Conservation (phyloP, 2,329 filamentous ascomycete genomes). For the Penicillium hordei region DNA sequence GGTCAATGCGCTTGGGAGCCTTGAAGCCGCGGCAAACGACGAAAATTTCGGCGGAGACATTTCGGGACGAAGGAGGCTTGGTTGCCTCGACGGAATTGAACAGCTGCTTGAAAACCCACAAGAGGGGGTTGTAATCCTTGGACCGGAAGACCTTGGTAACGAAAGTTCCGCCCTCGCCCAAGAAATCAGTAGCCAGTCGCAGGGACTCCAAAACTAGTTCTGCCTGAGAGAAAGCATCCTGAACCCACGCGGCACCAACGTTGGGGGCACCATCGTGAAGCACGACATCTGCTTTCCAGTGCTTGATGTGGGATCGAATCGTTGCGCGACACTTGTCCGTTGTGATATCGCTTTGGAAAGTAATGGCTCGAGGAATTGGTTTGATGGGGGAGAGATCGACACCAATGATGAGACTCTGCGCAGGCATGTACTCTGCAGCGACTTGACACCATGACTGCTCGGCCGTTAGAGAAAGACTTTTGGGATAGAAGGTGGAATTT, state of each 20-base stretch:
- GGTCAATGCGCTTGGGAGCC: constrained; percentile 89
- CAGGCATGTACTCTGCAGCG: constrained; percentile 90
- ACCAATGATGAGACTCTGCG: constrained; percentile 84
- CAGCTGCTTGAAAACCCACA: constrained; percentile 97
- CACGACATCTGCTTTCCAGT: constrained; percentile 93
- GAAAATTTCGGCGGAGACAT: constrained; percentile 97
- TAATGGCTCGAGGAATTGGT: constrained; percentile 87
- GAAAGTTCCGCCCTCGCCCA: constrained; percentile 85
- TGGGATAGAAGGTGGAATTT: background rate
- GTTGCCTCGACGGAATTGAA: constrained; percentile 96
- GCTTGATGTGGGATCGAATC: constrained; percentile 85
- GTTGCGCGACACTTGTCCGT: constrained; percentile 93
- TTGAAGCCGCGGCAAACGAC: constrained; percentile 95
- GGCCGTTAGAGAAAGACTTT: constrained; percentile 20
- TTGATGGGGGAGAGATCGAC: constrained; percentile 96
- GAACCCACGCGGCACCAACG: constrained; percentile 95
- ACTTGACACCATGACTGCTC: constrained; percentile 89
- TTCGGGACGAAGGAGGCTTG: constrained; percentile 92
- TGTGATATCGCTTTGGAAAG: constrained; percentile 97
- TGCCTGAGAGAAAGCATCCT: constrained; percentile 97
- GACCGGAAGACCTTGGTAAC: constrained; percentile 97
- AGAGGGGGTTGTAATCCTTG: constrained; percentile 91
- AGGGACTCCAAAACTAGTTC: constrained; percentile 87
- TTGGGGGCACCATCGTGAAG: constrained; percentile 97
- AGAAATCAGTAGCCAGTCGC: constrained; percentile 91